A percentile compares a stretch with the other conserved stretches of the same genome.
These are phyloP conservation scores for Macrophomina phaseolina DNA, from an alignment of 2,329 filamentous ascomycete genomes.

Conservation along the genomic window DNA sequence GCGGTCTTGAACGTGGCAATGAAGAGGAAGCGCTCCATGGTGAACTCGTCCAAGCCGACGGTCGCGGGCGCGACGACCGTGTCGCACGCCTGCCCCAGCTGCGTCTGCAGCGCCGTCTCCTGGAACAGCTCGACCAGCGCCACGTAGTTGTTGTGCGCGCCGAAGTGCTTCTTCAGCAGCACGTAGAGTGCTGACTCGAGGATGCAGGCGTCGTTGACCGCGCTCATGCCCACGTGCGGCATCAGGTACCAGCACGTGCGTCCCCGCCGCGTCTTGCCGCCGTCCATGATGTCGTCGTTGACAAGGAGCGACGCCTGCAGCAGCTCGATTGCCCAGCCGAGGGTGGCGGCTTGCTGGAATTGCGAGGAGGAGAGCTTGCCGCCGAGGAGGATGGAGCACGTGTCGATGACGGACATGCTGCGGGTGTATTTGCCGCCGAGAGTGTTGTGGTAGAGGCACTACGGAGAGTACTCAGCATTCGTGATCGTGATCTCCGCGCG, in stretches of 20 bases:
- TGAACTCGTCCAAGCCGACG: slow-evolving; percentile 95
- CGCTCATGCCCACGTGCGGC: slow-evolving; percentile 87
- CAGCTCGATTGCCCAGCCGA: slow-evolving; percentile 98
- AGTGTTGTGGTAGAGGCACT: slow-evolving; percentile 85
- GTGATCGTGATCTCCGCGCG: slow-evolving; percentile 27
- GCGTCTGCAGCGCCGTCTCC: slow-evolving; percentile 90
- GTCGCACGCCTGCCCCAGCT: slow-evolving; percentile 93
- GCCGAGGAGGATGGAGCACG: slow-evolving; percentile 77
- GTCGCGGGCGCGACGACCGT: slow-evolving; percentile 88
- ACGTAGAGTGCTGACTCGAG: slow-evolving; percentile 83
- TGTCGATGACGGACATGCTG: slow-evolving; percentile 96
- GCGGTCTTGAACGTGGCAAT: slow-evolving; percentile 99
- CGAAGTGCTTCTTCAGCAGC: slow-evolving; percentile 93
- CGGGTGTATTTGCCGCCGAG: slow-evolving; percentile 98
- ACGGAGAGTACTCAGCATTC: slow-evolving; percentile 16
- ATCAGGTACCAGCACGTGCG: slow-evolving; percentile 96
- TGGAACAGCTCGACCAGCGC: slow-evolving; percentile 96
- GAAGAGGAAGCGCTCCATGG: slow-evolving; percentile 91
- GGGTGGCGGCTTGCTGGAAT: slow-evolving; percentile 83
- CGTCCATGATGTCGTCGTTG: slow-evolving; percentile 98
- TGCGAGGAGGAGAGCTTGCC: slow-evolving; percentile 76
- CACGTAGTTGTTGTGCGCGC: slow-evolving; percentile 81
- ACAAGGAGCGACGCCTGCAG: slow-evolving; percentile 99
- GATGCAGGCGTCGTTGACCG: slow-evolving; percentile 93
- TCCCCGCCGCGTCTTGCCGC: slow-evolving; percentile 90